Conservation (phyloP, 2,329 filamentous ascomycete species). For the Fusarium odoratissimum region DNA sequence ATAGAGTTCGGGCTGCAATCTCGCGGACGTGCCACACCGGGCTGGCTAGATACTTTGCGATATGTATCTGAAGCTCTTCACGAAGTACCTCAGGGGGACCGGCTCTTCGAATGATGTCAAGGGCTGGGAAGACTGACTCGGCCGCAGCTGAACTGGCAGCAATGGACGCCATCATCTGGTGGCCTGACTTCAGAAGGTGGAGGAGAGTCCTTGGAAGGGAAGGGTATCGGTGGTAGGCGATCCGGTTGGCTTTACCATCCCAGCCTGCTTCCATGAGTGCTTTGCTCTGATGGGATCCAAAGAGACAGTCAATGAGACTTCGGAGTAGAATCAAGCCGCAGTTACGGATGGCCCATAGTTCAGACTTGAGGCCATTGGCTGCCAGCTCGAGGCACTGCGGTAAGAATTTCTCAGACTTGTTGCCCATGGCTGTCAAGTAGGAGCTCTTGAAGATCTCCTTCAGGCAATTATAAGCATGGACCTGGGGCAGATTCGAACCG, state of each 20-base stretch:
- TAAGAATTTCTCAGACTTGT: slow-evolving; percentile 78
- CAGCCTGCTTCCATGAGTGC: slow-evolving; percentile 68
- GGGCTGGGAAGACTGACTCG: slow-evolving; percentile 82
- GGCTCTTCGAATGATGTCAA: slow-evolving; percentile 83
- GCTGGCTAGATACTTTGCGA: slow-evolving; percentile 73
- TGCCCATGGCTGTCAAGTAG: slow-evolving; percentile 76
- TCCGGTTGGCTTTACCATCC: slow-evolving; percentile 71
- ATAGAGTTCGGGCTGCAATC: slow-evolving; percentile 80
- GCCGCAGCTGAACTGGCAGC: slow-evolving; percentile 56
- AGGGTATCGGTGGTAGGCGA: slow-evolving; percentile 77
- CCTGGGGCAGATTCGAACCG: slow-evolving; percentile 81
- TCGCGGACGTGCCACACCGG: slow-evolving; percentile 84
- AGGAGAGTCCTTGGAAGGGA: slow-evolving; percentile 73
- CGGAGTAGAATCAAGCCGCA: slow-evolving; percentile 91
- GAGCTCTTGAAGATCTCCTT: slow-evolving; percentile 93
- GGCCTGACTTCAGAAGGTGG: slow-evolving; percentile 67
- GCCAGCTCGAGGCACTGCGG: slow-evolving; percentile 82
- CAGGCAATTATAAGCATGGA: slow-evolving; percentile 93
- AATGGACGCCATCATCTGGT: slow-evolving; percentile 56
- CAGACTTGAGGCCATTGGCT: slow-evolving; percentile 80
- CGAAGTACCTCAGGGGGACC: slow-evolving; percentile 70
- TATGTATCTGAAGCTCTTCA: slow-evolving; percentile 65
- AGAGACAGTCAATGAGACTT: slow-evolving; percentile 81
- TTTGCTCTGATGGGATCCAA: slow-evolving; percentile 81
- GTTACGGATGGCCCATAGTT: slow-evolving; percentile 94